A percentile compares a stretch with the other conserved stretches of the same genome.
These are phyloP conservation scores for Exsudoporus floridanus DNA, from an alignment of 1,284 basidiomycete genomes.

Conservation along the genomic window DNA sequence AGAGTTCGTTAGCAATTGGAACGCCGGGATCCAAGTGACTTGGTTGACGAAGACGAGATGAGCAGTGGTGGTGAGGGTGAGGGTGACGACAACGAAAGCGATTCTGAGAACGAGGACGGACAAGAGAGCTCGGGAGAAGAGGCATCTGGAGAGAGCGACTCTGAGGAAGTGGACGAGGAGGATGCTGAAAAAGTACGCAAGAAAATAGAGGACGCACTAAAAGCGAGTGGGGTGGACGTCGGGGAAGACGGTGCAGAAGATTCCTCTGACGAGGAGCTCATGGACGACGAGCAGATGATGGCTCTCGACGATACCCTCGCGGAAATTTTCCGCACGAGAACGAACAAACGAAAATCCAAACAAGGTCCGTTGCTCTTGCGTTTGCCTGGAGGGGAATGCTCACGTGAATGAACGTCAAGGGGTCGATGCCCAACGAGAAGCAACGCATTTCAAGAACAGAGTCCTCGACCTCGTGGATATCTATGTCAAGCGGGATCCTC, in stretches of 20 bases:
- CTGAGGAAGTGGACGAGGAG: slow-evolving; percentile 47
- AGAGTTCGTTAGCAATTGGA: slow-evolving; percentile 72
- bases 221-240: slow-evolving; percentile 68
- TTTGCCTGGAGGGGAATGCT: not conserved
- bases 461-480: slow-evolving; percentile 90
- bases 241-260: slow-evolving; percentile 45
- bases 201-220: slow-evolving; percentile 77
- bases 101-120: slow-evolving; percentile 43
- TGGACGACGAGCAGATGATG: slow-evolving; percentile 99
- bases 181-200: slow-evolving; percentile 70
- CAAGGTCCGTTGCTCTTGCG: slow-evolving; percentile 51
- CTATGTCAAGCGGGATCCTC: slow-evolving; percentile 75
- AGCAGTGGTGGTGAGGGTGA: slow-evolving; percentile 33
- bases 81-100: slow-evolving; percentile 41
- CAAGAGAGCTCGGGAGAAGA: slow-evolving; percentile 40
- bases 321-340: slow-evolving; percentile 77
- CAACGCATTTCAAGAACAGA: slow-evolving; percentile 92
- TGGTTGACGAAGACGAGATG: slow-evolving; percentile 46
- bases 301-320: slow-evolving; percentile 92
- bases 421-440: slow-evolving; percentile 73
- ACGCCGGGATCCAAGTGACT: slow-evolving; percentile 61
- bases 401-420: slow-evolving; percentile 40
- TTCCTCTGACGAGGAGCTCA: slow-evolving; percentile 60
- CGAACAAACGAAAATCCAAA: slow-evolving; percentile 58
- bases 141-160: slow-evolving; percentile 34